Conservation (phyloP, 495 filamentous ascomycete species). For the Neurospora sp. region DNA sequence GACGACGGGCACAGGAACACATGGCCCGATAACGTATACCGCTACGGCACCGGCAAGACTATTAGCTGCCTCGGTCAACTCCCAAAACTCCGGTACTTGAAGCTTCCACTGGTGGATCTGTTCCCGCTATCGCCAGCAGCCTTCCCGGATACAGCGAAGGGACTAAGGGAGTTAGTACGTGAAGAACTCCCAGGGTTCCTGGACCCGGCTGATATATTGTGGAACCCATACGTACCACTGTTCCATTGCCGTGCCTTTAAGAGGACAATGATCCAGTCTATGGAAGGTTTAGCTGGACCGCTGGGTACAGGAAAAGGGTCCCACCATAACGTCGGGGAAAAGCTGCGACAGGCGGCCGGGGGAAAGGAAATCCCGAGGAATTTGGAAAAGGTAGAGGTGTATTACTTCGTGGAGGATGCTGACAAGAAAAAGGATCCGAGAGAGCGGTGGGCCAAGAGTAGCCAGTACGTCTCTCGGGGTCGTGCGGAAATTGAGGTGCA, state of each 20-base stretch:
- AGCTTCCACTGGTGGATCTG: background rate
- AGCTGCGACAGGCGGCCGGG: background rate
- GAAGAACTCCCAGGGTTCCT: background rate
- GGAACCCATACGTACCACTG: background rate
- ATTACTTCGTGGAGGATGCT: background rate
- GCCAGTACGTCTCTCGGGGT: background rate
- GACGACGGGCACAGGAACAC: background rate
- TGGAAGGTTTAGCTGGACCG: background rate
- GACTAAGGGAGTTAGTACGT: background rate
- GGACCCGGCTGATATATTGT: background rate
- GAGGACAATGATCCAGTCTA: background rate
- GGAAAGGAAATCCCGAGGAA: background rate
- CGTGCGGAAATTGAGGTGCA: background rate
- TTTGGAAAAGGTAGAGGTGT: background rate
- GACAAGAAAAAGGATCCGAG: background rate
- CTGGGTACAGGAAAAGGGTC: background rate
- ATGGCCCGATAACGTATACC: background rate
- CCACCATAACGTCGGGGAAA: background rate
- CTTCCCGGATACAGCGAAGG: background rate
- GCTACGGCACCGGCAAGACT: background rate
- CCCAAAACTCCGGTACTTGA: background rate
- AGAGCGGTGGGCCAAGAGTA: background rate
- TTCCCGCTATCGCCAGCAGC: background rate
- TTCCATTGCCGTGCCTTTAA: background rate
- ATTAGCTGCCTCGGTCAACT: background rate